phyloP scores from a whole-genome alignment of 208 protist species.

The Trypanosoma mega region DNA sequence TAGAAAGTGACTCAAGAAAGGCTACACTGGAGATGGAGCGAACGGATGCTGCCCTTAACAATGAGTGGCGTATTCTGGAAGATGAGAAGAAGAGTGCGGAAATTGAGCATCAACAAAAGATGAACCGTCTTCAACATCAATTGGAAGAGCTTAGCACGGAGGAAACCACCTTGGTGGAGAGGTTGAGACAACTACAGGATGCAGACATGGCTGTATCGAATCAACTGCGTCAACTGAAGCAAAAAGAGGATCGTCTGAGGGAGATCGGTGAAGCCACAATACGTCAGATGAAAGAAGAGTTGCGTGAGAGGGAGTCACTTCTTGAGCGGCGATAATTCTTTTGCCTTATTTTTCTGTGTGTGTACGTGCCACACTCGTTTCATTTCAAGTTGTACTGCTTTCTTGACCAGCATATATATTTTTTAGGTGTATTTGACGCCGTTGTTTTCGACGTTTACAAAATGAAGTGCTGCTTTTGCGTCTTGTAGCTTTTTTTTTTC shows the following conservation, averaged over 20 bases:
- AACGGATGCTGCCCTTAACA: constrained; percentile 29
- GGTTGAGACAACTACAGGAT: constrained; percentile 27
- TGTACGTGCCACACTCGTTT: too few species aligned
- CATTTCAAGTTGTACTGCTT: too few species aligned
- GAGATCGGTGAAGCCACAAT: constrained; percentile 29
- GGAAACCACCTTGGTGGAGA: constrained; percentile 22
- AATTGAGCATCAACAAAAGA: constrained; percentile 21
- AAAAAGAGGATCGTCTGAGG: constrained; percentile 21
- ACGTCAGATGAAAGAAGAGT: constrained; percentile 29
- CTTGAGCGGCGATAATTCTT: constrained; percentile 2
- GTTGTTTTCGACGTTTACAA: too few species aligned
- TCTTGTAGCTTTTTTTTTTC: background rate
- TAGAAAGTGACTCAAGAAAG: constrained; percentile 16
- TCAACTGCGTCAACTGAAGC: constrained; percentile 25
- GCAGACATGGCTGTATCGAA: constrained; percentile 25
- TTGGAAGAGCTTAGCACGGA: constrained; percentile 21
- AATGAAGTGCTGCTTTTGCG: too few species aligned
- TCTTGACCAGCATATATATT: too few species aligned
- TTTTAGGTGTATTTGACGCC: too few species aligned
- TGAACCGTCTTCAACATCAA: constrained; percentile 26
- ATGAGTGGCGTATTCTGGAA: constrained; percentile 30
- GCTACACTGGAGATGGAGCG: constrained; percentile 17
- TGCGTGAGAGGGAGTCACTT: constrained; percentile 23
- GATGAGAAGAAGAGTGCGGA: constrained; percentile 18
- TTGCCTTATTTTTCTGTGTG: background rate